Base-by-base conservation (phyloP, 352 stramenopile species). In the Labyrinthula sp. region DNA sequence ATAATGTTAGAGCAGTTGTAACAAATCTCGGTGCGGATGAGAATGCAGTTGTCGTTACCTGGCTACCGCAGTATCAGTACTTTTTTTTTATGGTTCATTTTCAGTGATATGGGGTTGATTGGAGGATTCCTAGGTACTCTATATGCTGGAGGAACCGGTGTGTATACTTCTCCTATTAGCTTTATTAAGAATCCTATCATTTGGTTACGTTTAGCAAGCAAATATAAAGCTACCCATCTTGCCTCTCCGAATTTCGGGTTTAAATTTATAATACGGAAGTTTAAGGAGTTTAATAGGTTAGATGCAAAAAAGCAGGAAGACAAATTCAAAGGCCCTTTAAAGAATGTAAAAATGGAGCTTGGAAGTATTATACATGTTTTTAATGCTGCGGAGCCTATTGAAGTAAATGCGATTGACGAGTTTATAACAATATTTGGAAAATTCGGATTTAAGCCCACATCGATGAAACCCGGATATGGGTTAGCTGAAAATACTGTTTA, bases 61-160 rank as follows among this genome's bases (percentile, higher is more conserved):
- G 90, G 90, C 66, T 99, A 7, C 90, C 90, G 3, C 86, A 97
- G 66, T 99, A 99, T 63, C 91, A 99, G n/a, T n/a, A n/a, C n/a
- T n/a, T n/a, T n/a, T n/a, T n/a, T n/a, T n/a, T n/a, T n/a, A n/a
- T n/a, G n/a, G n/a, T n/a, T n/a, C n/a, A n/a, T n/a, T n/a, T n/a
- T n/a, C n/a, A n/a, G n/a, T 61, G 91, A 99, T 64, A 99, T 99
- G 89, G 91, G 89, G 3, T 74, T 99, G 15, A 98, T 99, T 50
- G 89, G 88, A 37, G 83, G 77, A 23, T 79, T 81, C 33, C 55
- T 90, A 6, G 72, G 72, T 23, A 48, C 66, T 3, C 38, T 82
- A 3, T 87, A 85, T 45, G 88, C 75, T 50, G 79, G 81, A 15
- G 89, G 81, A 36, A 78, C 59, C 4, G 86, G 89, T 3, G 84